Evolutionary conservation across 352 stramenopile species (phyloP), one percentile per base, ranked within the genome.

Genomic region (Phytophthora lateralis): DNA sequence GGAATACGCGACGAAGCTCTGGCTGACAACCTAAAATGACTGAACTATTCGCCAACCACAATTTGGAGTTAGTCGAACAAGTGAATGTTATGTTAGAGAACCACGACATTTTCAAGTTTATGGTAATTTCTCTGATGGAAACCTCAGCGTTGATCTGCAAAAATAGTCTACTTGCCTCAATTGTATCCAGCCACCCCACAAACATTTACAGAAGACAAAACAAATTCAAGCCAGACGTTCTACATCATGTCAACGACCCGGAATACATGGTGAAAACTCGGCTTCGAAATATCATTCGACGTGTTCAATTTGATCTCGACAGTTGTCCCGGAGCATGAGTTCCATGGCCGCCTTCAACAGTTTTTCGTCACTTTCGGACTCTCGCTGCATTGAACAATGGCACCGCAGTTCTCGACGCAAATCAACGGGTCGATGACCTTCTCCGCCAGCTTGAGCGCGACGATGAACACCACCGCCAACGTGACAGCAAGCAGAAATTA

Each of bases 341-440:
- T 34, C 21, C 42, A 48, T 4, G 2, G 7, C n/a, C 20, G 15
- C 17, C 35, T 6, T 4, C 38, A 6, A 12, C 6, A 6, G 15
- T 6, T 42, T 30, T 18, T 45, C 41, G 34, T 43, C 60, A 69
- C 42, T 69, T 56, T 11, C 4, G 7, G 45, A 43, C 53, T 63
- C 20, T 7, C 41, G 38, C 20, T 18, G 2, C n/a, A 26, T 1
- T 52, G 4, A 17, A 27, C 51, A 49, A 72, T 68, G 57, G 37
- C 63, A 5, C 58, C 57, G 1, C 57, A 67, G 38, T 72, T 68
- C 43, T 50, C 50, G 17, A 63, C 59, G 7, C 64, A 72, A 34
- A 41, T 69, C 15, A 44, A 38, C 8, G 58, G 63, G 1, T 64
- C 63, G 6, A 72, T 72, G 64, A 72, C 64, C 1, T 72, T 72